Base-by-base conservation (phyloP, 148 eudicot species). In the Nepenthes gracilis region DNA sequence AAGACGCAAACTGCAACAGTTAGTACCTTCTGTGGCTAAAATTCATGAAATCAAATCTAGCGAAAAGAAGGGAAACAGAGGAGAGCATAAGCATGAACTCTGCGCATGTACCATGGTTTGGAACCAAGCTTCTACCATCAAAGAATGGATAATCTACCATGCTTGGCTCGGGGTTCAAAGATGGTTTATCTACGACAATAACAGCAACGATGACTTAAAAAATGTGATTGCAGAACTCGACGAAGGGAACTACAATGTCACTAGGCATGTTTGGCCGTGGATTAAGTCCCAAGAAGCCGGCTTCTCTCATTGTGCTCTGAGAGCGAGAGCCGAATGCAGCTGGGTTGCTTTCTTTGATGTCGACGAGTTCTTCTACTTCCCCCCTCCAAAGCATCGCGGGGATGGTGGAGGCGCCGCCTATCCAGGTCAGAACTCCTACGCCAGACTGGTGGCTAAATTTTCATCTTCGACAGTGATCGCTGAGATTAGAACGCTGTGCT, bases 271-370 rank as follows among this genome's bases (percentile, higher is more conserved):
- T 7, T 94, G 99, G 99, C 99, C 97, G 0, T 94, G 99, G 99
- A 80, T 94, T 34, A 94, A 94, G 79, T 74, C 95, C 10, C 99
- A 94, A 64, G 99, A 94, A 67, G 99, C 97, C 0, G 99, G 99
- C 2, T 89, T 94, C 64, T 86, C 99, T 0, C 99, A 94, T 54
- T 89, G 97, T 58, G 93, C 85, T 68, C 62, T 94, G 12, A 75
- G 92, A 71, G 86, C 95, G 2, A 76, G 73, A 51, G 78, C 70
- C 0, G 79, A 83, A 47, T 94, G 99, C 67, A 71, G 69, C 40
- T 94, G 99, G 99, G 85, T 94, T 35, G 87, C 77, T 4, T 94
- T 89, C 73, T 86, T 94, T 82, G 99, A 94, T 54, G 97, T 86
- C 2, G 99, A 94, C 43, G 99, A 94, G 47, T 94, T 75, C 54